Evolutionary conservation across 352 stramenopile species (phyloP).

Genomic region (Phytopythium vexans): DNA sequence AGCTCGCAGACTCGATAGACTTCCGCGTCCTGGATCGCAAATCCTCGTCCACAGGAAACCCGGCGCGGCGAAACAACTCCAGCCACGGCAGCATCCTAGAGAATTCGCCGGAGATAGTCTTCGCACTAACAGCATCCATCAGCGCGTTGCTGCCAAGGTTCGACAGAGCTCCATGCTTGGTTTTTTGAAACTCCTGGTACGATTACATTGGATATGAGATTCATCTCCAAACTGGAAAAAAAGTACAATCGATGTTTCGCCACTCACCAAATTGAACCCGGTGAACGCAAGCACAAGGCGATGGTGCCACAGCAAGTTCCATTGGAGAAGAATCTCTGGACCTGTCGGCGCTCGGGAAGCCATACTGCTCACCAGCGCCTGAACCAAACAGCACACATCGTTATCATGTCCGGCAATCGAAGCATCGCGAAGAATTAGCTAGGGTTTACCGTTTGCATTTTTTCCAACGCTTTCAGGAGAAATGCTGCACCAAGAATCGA

Average conservation of each 20-base stretch:
- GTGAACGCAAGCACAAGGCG: conserved; percentile 61
- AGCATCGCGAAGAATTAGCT: not conserved
- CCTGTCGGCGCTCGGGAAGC: conserved; percentile 55
- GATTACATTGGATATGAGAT: too few species aligned
- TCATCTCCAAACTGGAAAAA: not conserved
- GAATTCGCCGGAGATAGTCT: conserved; percentile 5
- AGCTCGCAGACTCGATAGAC: conserved; percentile 32
- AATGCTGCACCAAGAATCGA: conserved; percentile 47
- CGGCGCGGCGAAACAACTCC: conserved; percentile 65
- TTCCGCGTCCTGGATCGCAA: conserved; percentile 30
- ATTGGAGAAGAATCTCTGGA: conserved; percentile 53
- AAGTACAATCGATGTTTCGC: not conserved
- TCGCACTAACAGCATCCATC: conserved; percentile 1
- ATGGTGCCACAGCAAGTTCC: conserved; percentile 67
- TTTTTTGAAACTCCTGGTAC: conserved; percentile 20
- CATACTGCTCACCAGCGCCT: conserved; percentile 58
- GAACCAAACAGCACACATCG: conserved; percentile 2
- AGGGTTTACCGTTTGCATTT: conserved; percentile 50
- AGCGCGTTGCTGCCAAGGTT: conserved; percentile 14
- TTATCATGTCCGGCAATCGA: not conserved
- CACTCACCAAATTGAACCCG: conserved; percentile 50
- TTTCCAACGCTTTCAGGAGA: conserved; percentile 56
- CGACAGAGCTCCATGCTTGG: conserved; percentile 8
- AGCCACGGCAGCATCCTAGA: conserved; percentile 57
- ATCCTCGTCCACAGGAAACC: conserved; percentile 52